Base-by-base conservation (phyloP, 2,329 filamentous ascomycete species). In the Cyphellophora attinorum region DNA sequence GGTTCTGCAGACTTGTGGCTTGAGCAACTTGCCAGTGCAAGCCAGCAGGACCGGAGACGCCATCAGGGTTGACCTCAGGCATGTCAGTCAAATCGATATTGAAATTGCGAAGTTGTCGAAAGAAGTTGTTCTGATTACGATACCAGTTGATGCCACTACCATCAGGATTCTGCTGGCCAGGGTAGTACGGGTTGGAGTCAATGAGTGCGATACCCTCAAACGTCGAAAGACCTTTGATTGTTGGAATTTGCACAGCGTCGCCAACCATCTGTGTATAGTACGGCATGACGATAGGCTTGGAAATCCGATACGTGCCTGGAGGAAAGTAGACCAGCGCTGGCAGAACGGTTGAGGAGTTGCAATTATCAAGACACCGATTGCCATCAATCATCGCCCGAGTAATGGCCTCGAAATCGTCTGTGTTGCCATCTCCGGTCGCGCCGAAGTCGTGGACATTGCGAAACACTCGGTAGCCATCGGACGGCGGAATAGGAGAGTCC, bases 201-300 rank as follows among this genome's bases (percentile, higher is more conserved):
- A 98, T 81, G 34, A 96, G 73, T 28, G 82, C 88, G 65, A 95
- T 93, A 30, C 89, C 91, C 2, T 67, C 46, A 53, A 96, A 98
- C 49, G 67, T 65, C 28, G 78, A 56, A 2, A 75, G 58, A 3
- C 81, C 81, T 64, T 89, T 85, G 58, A 95, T 68, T 0, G 79
- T 79, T 0, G 89, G 86, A 11, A 79, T 59, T 43, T 72, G 67
- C 50, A 74, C 54, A 31, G 80, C 77, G 63, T 96, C 86, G 38
- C 89, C 89, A 21, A 95, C 69, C 42, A 96, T 75, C 57, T 95
- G 86, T 6, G 88, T 93, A 66, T 94, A 94, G 69, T 96, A 96
- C 59, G 80, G 81, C 56, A 86, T 81, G 33, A 86, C 62, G 46
- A 96, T 75, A 14, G 89, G 84, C 51, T 68, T 72, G 54, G 77